Evolutionary conservation across 78 protist species (phyloP).

Genomic region (Planoprotostelium fungivorum): DNA sequence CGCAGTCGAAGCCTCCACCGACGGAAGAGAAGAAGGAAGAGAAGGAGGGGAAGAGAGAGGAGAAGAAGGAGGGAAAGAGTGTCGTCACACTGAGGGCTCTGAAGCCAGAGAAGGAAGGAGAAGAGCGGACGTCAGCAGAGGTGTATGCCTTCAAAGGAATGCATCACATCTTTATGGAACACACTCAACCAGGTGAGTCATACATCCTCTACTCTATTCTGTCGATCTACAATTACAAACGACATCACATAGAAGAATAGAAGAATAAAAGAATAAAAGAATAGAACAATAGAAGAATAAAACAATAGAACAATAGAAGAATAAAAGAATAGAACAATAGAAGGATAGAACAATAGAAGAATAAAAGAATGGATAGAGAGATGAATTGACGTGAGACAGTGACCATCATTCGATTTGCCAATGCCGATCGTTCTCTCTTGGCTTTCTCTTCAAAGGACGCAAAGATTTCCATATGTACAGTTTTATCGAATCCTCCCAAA

Average conservation of each 20-base stretch:
- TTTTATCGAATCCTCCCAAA: background rate
- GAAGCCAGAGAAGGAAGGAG: background rate
- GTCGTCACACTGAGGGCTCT: background rate
- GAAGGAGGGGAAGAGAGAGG: background rate
- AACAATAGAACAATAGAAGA: too few relatives aligned
- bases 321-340: too few relatives aligned
- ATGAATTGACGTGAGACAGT: background rate
- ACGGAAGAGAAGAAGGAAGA: background rate
- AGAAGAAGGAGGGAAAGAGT: background rate
- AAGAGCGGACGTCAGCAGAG: background rate
- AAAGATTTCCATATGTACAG: background rate
- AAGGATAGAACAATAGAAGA: background rate
- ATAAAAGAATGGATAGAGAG: too few relatives aligned
- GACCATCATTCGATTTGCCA: background rate
- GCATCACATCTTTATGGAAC: background rate
- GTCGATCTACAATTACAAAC: too few relatives aligned
- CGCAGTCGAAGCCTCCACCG: background rate
- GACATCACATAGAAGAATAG: too few relatives aligned
- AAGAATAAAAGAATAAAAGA: too few relatives aligned
- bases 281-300: too few relatives aligned
- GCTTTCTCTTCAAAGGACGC: background rate
- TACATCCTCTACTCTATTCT: too few relatives aligned
- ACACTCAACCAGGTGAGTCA: background rate
- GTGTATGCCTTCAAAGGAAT: background rate
- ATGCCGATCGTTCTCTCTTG: background rate